Evolutionary conservation across 352 stramenopile genomes (phyloP).

Genomic region (Pythium oligandrum): DNA sequence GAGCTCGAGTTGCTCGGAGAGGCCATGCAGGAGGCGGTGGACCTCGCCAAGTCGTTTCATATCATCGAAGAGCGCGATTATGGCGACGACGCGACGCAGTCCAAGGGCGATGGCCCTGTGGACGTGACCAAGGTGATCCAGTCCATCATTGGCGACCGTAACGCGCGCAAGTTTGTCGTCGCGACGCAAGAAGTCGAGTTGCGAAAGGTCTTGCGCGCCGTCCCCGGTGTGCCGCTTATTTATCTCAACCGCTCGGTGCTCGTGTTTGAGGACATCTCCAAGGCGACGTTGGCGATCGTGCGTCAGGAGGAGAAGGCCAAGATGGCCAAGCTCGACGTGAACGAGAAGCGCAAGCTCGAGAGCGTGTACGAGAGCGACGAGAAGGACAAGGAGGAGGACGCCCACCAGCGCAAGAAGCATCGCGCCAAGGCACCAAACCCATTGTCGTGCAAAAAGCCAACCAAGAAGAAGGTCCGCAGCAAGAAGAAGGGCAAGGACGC

Average conservation of each 20-base stretch:
- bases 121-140: conserved; percentile 58
- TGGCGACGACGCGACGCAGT: conserved; percentile 14
- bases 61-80: conserved; percentile 41
- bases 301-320: conserved; percentile 74
- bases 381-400: conserved; percentile 9
- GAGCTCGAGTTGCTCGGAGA: conserved; percentile 75
- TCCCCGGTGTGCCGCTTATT: conserved; percentile 76
- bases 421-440: conserved; percentile 73
- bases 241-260: conserved; percentile 86
- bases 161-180: conserved; percentile 79
- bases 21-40: conserved; percentile 47
- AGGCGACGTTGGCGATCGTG: conserved; percentile 72
- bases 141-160: conserved; percentile 59
- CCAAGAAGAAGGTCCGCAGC: conserved; percentile 73
- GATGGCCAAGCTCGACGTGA: conserved; percentile 57
- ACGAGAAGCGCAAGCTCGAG: conserved; percentile 77
- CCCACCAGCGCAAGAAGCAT: conserved; percentile 35
- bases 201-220: conserved; percentile 55
- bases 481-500: conserved; percentile 36
- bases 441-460: conserved; percentile 67
- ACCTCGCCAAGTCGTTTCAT: conserved; percentile 64
- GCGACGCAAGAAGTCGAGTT: conserved; percentile 84
- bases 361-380: conserved; percentile 22
- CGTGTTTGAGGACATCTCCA: conserved; percentile 83
- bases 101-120: conserved; percentile 17